A percentile compares a stretch with the other conserved stretches of the same genome.
These are phyloP conservation scores for Trametes sp. DNA, from an alignment of 1,284 basidiomycete genomes.

Conservation along the genomic window DNA sequence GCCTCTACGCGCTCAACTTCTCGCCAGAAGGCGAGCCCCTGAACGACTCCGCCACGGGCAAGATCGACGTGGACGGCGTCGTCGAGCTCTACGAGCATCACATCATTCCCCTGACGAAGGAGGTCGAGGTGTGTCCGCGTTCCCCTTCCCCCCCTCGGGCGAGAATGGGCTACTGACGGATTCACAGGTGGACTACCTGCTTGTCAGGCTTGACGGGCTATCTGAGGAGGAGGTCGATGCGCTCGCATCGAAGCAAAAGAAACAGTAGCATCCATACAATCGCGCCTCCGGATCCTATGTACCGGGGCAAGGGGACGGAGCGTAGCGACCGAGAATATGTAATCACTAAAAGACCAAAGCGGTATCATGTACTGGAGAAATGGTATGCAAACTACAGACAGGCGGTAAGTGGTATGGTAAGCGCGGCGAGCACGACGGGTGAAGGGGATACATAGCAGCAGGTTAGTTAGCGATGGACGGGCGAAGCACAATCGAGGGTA, in stretches of 20 bases:
- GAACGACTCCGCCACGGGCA: constrained; percentile 48
- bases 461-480: neutral
- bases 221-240: constrained; percentile 81
- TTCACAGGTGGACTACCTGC: constrained; percentile 87
- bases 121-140: constrained; percentile 84
- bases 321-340: neutral
- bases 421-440: neutral
- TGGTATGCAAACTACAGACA: constrained; percentile 27
- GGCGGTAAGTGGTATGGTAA: constrained; percentile 19
- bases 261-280: constrained; percentile 9
- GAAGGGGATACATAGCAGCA: constrained; percentile 12
- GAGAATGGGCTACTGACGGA: neutral
- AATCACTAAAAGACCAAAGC: constrained; percentile 4
- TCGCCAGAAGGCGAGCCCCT: constrained; percentile 72
- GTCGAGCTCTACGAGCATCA: constrained; percentile 93
- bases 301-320: neutral
- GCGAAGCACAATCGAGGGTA: constrained; percentile 3
- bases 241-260: constrained; percentile 46
- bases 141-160: neutral
- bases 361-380: constrained; percentile 18
- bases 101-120: constrained; percentile 97
- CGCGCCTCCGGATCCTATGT: neutral
- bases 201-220: constrained; percentile 85
- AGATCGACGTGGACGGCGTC: constrained; percentile 94
- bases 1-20: constrained; percentile 92